Percentiles rank a stretch among this genome's conserved stretches.
Evolutionary conservation across 148 eudicot genomes (phyloP).

Genomic region (Arctostaphylos glauca): DNA sequence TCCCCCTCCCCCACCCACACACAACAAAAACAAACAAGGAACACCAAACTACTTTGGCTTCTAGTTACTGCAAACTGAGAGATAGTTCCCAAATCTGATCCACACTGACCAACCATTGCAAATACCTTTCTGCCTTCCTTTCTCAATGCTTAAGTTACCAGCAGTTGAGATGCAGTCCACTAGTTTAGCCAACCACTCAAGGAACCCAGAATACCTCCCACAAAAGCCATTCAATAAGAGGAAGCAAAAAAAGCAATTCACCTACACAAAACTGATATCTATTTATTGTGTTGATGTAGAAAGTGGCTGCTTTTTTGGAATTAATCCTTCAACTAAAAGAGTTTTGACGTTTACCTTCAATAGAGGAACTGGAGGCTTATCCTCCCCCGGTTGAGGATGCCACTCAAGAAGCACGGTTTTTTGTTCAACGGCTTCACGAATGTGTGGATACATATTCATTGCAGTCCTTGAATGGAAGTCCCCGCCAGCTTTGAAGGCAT

Average conservation of each 20-base stretch:
- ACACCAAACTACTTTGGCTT: not conserved
- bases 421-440: conserved; percentile 73
- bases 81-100: not conserved
- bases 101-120: not conserved
- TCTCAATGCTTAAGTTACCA: not conserved
- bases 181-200: not conserved
- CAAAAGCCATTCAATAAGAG: not conserved
- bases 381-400: conserved; percentile 93
- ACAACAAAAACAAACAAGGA: not conserved
- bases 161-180: not conserved
- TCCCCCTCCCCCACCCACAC: not conserved
- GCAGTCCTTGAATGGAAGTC: conserved; percentile 99
- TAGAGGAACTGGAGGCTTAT: conserved; percentile 91
- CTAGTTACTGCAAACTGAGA: not conserved
- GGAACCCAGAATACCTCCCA: not conserved
- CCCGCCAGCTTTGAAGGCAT: conserved; percentile 94
- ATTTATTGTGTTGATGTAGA: not conserved
- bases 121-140: not conserved
- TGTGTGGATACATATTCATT: conserved; percentile 98
- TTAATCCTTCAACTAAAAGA: conserved; percentile 1
- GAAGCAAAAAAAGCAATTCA: not conserved
- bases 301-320: not conserved
- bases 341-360: conserved; percentile 54
- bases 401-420: conserved; percentile 86
- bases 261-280: not conserved